Evolutionary conservation across 768 basidiomycete genomes (phyloP).

Genomic region (Russula compacta): DNA sequence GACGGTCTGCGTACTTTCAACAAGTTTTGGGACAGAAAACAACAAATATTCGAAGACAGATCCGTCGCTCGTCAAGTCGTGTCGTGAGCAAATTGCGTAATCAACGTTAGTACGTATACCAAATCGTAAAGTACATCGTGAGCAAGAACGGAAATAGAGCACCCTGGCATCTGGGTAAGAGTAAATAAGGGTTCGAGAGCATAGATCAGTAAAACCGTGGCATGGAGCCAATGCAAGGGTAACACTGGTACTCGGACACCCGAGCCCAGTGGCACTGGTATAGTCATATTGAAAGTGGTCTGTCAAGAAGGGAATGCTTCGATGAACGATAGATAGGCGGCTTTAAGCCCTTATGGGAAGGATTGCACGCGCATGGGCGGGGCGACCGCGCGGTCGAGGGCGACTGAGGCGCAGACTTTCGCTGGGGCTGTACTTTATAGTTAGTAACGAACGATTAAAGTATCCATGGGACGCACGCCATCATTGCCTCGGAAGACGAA

Average conservation of each 20-base stretch:
- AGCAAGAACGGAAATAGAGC: slow-evolving; percentile 3
- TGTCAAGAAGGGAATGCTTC: background rate
- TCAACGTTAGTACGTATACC: background rate
- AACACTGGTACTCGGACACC: too few species aligned
- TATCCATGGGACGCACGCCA: slow-evolving; percentile 42
- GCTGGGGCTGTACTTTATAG: slow-evolving; percentile 27
- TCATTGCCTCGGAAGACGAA: slow-evolving; percentile 33
- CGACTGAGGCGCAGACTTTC: slow-evolving; percentile 37
- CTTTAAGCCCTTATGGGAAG: background rate
- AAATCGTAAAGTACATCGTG: slow-evolving; percentile 16
- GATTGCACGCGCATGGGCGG: slow-evolving; percentile 26
- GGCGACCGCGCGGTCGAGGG: slow-evolving; percentile 38
- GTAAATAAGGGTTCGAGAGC: background rate
- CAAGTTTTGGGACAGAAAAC: background rate
- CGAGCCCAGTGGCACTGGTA: background rate
- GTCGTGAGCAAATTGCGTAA: slow-evolving; percentile 9
- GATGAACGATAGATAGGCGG: background rate
- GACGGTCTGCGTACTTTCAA: background rate
- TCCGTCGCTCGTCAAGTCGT: background rate
- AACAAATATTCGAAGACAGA: background rate
- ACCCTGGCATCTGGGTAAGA: background rate
- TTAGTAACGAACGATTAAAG: background rate
- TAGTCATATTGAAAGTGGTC: background rate
- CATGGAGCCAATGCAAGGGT: background rate
- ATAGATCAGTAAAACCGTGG: background rate